phyloP scores from a whole-genome alignment of 495 filamentous ascomycete genomes.

The Parachaetomium inaequale region DNA sequence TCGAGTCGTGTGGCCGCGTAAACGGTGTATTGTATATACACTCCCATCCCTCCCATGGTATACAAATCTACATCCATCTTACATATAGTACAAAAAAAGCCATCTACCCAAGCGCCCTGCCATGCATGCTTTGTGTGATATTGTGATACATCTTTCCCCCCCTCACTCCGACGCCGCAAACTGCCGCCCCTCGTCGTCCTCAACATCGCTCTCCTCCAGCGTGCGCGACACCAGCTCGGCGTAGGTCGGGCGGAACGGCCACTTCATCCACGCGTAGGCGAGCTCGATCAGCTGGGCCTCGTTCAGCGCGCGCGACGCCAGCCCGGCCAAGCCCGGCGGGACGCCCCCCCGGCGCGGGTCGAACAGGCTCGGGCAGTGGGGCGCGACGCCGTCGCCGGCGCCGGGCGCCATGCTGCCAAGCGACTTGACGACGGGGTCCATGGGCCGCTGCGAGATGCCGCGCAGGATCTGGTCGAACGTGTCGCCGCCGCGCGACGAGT shows the following conservation, averaged over 20 bases:
- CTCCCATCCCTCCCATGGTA: too few relatives aligned
- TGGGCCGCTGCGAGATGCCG: constrained; percentile 19
- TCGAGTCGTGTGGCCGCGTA: too few relatives aligned
- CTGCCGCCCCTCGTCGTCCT: neutral
- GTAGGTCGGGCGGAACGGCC: constrained; percentile 55
- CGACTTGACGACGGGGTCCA: constrained; percentile 21
- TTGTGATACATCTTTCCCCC: neutral
- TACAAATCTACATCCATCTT: neutral
- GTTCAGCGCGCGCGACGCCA: constrained; percentile 43
- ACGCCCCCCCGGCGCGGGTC: constrained; percentile 44
- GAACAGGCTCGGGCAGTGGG: constrained; percentile 36
- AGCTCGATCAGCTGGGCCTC: constrained; percentile 49
- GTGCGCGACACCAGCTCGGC: constrained; percentile 37
- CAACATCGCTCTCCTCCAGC: constrained; percentile 11
- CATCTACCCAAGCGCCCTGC: neutral
- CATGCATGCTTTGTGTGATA: too few relatives aligned
- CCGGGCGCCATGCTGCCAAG: constrained; percentile 38
- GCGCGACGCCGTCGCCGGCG: constrained; percentile 40
- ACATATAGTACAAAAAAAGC: neutral
- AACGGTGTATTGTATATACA: neutral
- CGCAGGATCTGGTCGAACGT: constrained; percentile 38
- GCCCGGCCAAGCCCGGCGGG: constrained; percentile 27
- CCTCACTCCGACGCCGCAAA: neutral
- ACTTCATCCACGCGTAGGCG: constrained; percentile 50
- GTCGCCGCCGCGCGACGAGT: constrained; percentile 34